Conservation (phyloP, 2,329 filamentous ascomycete genomes). For the Ophioceras dolichostomum region DNA sequence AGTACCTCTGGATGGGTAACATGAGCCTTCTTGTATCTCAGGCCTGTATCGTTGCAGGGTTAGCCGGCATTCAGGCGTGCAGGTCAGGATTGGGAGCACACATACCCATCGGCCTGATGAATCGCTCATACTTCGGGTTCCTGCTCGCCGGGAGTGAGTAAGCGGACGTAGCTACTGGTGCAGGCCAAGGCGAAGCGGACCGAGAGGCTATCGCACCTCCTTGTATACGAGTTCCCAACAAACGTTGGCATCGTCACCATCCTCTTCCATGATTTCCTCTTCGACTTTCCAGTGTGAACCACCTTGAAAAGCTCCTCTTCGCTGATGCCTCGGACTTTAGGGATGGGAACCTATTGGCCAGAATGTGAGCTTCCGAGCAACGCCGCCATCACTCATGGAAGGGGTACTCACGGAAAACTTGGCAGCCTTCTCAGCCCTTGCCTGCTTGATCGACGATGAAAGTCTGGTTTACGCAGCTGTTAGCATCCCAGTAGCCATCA, state of each 20-base stretch:
- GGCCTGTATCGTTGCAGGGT: constrained; percentile 9
- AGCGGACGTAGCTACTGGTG: too few relatives aligned
- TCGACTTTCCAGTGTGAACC: constrained; percentile 72
- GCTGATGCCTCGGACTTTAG: constrained; percentile 84
- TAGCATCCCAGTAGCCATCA: not conserved
- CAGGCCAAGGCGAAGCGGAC: too few relatives aligned
- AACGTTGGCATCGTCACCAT: constrained; percentile 75
- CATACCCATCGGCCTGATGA: constrained; percentile 60
- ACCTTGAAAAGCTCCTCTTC: constrained; percentile 83
- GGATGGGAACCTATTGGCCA: constrained; percentile 44
- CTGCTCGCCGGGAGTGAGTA: too few relatives aligned
- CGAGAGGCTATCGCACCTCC: too few relatives aligned
- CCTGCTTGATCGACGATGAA: constrained; percentile 85
- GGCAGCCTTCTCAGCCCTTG: constrained; percentile 84
- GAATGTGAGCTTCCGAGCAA: not conserved
- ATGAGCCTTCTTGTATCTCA: constrained; percentile 69
- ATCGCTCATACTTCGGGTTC: constrained; percentile 27
- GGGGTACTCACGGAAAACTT: constrained; percentile 58
- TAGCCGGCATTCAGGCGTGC: not conserved
- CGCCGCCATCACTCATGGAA: not conserved
- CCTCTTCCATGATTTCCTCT: constrained; percentile 53
- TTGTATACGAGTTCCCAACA: constrained; percentile 80
- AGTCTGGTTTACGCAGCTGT: constrained; percentile 22
- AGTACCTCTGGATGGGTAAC: constrained; percentile 32
- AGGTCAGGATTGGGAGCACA: not conserved